phyloP scores from a whole-genome alignment of 129 eudicot species.

The Flaveria trinervia region DNA sequence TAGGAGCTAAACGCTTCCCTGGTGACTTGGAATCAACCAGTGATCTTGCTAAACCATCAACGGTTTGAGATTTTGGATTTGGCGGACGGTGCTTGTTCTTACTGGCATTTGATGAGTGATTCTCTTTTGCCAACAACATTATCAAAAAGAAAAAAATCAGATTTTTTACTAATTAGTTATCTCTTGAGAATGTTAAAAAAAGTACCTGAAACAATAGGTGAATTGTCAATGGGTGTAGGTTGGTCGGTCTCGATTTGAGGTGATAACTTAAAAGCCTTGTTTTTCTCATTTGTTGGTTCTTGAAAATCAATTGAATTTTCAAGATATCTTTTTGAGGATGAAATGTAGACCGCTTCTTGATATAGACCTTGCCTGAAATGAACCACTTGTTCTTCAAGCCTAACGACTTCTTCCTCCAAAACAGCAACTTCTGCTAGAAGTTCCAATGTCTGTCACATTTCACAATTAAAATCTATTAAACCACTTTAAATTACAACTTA shows the following conservation, averaged over 20 bases:
- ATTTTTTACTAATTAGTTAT: not conserved
- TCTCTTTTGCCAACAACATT: constrained; percentile 61
- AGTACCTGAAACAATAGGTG: constrained; percentile 41
- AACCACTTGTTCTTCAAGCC: constrained; percentile 94
- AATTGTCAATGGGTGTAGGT: constrained; percentile 29
- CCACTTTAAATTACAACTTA: not conserved
- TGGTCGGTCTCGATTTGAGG: constrained; percentile 43
- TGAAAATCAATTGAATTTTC: constrained; percentile 51
- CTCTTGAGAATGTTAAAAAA: not conserved
- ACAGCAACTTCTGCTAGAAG: constrained; percentile 98
- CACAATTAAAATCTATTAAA: not conserved
- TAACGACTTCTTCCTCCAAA: constrained; percentile 92
- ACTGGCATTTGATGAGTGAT: constrained; percentile 39
- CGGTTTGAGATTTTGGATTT: constrained; percentile 39
- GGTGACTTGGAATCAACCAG: constrained; percentile 39
- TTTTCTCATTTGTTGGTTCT: constrained; percentile 44
- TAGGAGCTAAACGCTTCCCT: constrained; percentile 54
- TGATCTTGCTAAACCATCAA: constrained; percentile 40
- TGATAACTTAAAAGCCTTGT: constrained; percentile 47
- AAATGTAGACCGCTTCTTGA: constrained; percentile 74
- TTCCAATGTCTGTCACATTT: constrained; percentile 60
- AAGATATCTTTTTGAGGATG: constrained; percentile 62
- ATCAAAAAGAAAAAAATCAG: not conserved
- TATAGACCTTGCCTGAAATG: constrained; percentile 78
- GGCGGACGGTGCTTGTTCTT: constrained; percentile 52